Conservation (phyloP, 2,329 filamentous ascomycete genomes). For the Chrysoporthe cubensis region DNA sequence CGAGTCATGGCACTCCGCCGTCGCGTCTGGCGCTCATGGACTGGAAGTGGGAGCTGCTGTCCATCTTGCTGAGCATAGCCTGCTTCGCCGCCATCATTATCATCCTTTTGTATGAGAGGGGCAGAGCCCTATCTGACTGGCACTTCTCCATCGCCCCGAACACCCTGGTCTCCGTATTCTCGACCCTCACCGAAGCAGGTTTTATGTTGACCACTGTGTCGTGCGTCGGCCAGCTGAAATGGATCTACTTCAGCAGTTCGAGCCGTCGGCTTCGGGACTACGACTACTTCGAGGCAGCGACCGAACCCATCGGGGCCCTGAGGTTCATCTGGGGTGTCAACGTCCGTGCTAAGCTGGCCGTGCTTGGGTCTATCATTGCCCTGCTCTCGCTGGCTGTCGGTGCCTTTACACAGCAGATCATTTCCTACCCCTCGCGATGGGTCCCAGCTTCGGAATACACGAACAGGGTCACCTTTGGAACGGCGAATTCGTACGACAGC, state of each 20-base stretch:
- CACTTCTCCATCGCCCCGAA: conserved; percentile 2
- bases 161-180: conserved; percentile 4
- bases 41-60: neutral
- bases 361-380: neutral
- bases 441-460: neutral
- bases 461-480: neutral
- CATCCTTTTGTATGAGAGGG: neutral
- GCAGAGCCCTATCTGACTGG: neutral
- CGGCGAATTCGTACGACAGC: neutral
- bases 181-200: neutral
- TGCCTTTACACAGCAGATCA: neutral
- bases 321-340: conserved; percentile 1
- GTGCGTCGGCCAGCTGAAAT: conserved; percentile 6
- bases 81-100: conserved; percentile 1
- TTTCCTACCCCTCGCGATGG: neutral
- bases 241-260: neutral
- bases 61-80: neutral
- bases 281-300: neutral
- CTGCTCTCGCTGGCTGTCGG: conserved; percentile 7
- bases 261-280: conserved; percentile 1
- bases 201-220: conserved; percentile 1
- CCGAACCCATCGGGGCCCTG: neutral
- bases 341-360: neutral
- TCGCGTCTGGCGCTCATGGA: neutral
- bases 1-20: neutral